These are phyloP conservation scores for Persicaria maculosa DNA, from an alignment of 148 eudicot genomes.

Conservation along the genomic window DNA sequence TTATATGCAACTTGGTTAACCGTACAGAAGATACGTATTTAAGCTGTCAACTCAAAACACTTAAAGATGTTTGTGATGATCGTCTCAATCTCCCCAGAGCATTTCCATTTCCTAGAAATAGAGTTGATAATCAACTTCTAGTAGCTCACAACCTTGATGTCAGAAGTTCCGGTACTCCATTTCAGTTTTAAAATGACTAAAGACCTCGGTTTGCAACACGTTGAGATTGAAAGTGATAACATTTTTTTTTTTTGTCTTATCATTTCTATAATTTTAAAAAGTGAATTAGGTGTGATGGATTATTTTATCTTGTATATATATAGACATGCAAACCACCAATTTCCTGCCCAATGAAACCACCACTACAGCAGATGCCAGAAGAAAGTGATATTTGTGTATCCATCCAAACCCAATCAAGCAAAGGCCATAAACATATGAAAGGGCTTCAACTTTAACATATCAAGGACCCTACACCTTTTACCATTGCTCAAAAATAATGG, in stretches of 20 bases:
- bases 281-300: not conserved
- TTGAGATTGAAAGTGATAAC: no score
- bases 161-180: no score
- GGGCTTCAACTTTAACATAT: not conserved
- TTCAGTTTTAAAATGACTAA: no score
- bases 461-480: not conserved
- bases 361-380: not conserved
- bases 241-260: not conserved
- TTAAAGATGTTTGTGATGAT: no score
- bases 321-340: not conserved
- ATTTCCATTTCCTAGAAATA: no score
- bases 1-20: no score
- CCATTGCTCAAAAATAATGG: not conserved
- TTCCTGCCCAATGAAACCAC: not conserved
- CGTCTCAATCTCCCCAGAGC: no score
- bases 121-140: no score
- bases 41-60: no score
- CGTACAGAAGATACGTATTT: no score
- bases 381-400: not conserved
- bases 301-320: not conserved
- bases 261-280: not conserved
- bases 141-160: no score
- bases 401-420: constrained; percentile 1
- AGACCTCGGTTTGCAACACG: no score
- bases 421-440: not conserved